Conservation (phyloP, 78 protist genomes). For the Polysphondylium violaceum region DNA sequence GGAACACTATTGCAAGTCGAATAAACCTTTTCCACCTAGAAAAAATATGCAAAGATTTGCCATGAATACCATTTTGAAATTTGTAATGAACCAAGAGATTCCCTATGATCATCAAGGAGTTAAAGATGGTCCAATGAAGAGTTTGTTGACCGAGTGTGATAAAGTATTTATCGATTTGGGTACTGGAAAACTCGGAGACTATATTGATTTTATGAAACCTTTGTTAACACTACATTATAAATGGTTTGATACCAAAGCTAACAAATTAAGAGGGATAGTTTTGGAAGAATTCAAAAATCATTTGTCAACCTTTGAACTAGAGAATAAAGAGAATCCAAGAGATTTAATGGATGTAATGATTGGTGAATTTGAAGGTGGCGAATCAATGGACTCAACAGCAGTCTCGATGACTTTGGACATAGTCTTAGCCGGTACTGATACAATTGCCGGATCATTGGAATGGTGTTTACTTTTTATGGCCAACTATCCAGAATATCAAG, state of each 20-base stretch:
- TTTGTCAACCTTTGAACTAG: neutral
- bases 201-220: neutral
- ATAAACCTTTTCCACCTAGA: neutral
- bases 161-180: neutral
- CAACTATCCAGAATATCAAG: slow-evolving; percentile 35
- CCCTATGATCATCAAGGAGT: slow-evolving; percentile 12
- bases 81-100: slow-evolving; percentile 11
- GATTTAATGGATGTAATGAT: neutral
- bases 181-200: neutral
- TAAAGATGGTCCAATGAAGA: neutral
- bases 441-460: neutral
- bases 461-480: neutral
- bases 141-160: neutral
- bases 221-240: neutral
- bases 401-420: neutral
- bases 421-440: slow-evolving; percentile 28
- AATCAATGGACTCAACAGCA: neutral
- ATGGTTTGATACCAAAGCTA: neutral
- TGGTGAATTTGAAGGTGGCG: neutral
- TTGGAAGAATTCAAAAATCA: neutral
- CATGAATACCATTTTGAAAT: slow-evolving; percentile 4
- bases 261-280: neutral
- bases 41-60: neutral
- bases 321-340: slow-evolving; percentile 4
- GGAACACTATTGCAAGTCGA: neutral